Evolutionary conservation across 768 basidiomycete species (phyloP).

Genomic region (Boletales sp.): DNA sequence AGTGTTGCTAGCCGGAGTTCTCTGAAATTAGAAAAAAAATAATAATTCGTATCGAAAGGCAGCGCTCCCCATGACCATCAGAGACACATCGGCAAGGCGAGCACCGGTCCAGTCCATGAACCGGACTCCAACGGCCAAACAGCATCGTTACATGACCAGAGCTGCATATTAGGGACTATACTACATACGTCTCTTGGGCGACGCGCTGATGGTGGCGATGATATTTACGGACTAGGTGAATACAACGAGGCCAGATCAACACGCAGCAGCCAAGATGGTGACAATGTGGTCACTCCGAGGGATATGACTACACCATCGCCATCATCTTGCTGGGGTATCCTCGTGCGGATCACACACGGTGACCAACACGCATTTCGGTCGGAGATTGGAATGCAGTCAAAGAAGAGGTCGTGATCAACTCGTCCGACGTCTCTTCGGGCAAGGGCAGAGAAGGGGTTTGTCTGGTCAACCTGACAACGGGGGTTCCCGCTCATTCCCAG

Average conservation of each 20-base stretch:
- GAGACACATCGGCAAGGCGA: background rate
- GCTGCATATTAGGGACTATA: too few species aligned
- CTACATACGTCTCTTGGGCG: too few species aligned
- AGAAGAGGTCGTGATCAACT: constrained; percentile 90
- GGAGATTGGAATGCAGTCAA: constrained; percentile 71
- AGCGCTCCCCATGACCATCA: background rate
- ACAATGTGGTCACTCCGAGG: too few species aligned
- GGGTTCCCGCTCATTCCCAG: too few species aligned
- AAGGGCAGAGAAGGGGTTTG: constrained; percentile 95
- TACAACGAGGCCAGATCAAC: too few species aligned
- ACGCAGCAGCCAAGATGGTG: too few species aligned
- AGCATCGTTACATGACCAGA: too few species aligned
- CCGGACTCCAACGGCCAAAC: too few species aligned
- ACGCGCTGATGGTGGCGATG: too few species aligned
- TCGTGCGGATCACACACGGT: constrained; percentile 14
- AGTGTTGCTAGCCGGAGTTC: constrained; percentile 28
- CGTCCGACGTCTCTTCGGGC: constrained; percentile 86
- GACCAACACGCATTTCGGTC: constrained; percentile 5
- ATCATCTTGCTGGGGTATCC: constrained; percentile 13
- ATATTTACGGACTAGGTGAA: too few species aligned
- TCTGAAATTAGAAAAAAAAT: constrained; percentile 12
- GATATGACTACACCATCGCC: constrained; percentile 4
- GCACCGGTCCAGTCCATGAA: too few species aligned
- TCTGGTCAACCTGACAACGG: too few species aligned
- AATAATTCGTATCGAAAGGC: constrained; percentile 27